Percentiles rank a stretch among this genome's conserved stretches.
These are phyloP conservation scores for Kalanchoe fedtschenkoi DNA, from an alignment of 164 flowering plant genomes.

Conservation along the genomic window DNA sequence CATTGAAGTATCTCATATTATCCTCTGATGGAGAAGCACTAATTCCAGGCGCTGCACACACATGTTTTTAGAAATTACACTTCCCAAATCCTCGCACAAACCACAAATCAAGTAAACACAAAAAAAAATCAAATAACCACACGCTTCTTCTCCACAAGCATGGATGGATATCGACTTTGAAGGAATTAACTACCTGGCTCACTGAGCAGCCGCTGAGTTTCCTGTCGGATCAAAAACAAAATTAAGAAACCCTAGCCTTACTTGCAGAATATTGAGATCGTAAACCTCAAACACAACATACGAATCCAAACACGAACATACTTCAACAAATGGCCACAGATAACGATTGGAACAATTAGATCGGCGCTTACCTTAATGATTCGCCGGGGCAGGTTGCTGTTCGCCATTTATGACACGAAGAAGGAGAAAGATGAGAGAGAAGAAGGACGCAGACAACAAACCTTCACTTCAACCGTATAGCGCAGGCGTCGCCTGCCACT, in stretches of 20 bases:
- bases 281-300: not conserved
- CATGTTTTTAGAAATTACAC: not conserved
- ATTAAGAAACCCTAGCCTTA: not conserved
- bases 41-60: conserved; percentile 68
- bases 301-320: no score
- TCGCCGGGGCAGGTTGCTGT: conserved; percentile 51
- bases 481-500: not conserved
- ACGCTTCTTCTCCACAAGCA: no score
- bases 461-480: no score
- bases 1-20: conserved; percentile 84
- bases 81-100: not conserved
- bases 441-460: not conserved
- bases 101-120: not conserved
- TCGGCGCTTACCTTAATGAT: conserved; percentile 51
- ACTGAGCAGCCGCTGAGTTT: conserved; percentile 83
- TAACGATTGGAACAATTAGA: not conserved
- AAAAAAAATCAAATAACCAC: not conserved
- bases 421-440: not conserved
- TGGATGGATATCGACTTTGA: no score
- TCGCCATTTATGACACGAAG: conserved; percentile 26
- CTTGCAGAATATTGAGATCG: not conserved
- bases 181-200: conserved; percentile 50
- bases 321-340: not conserved
- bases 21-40: conserved; percentile 93
- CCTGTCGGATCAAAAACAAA: conserved; percentile 27